These are phyloP conservation scores for Radiomyces spectabilis DNA, from an alignment of 192 early-diverging fungal genomes.

Conservation along the genomic window DNA sequence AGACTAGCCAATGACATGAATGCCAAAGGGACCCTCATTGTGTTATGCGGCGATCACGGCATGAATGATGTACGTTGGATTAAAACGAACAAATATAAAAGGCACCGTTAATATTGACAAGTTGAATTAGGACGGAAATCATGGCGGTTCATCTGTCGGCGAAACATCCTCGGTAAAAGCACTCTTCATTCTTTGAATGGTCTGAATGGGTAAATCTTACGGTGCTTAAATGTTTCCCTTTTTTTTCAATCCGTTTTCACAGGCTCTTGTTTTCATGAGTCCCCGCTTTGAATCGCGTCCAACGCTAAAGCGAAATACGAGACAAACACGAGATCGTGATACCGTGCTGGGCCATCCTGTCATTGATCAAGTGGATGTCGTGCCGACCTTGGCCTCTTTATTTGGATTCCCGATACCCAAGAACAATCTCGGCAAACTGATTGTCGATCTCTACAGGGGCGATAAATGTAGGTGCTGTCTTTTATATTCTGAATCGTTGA, in stretches of 20 bases:
- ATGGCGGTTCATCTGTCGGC: constrained; percentile 46
- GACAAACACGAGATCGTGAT: constrained; percentile 5
- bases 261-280: constrained; percentile 42
- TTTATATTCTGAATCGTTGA: neutral
- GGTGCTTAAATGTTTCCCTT: neutral
- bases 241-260: neutral
- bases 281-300: constrained; percentile 27
- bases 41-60: constrained; percentile 78
- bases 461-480: constrained; percentile 24
- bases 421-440: constrained; percentile 81
- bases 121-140: constrained; percentile 39
- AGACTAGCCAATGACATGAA: constrained; percentile 21
- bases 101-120: neutral
- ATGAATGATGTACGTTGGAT: constrained; percentile 64
- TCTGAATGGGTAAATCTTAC: neutral
- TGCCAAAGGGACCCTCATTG: constrained; percentile 57
- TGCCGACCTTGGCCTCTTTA: constrained; percentile 72
- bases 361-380: constrained; percentile 84
- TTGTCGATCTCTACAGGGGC: constrained; percentile 68
- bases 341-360: constrained; percentile 43
- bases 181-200: neutral
- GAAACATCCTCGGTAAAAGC: constrained; percentile 45
- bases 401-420: constrained; percentile 89
- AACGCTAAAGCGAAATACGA: constrained; percentile 2
- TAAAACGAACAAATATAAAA: neutral